A percentile compares a stretch with the other conserved stretches of the same genome.
Conservation (phyloP, 2,329 filamentous ascomycete species). For the Didymella arachidicola region DNA sequence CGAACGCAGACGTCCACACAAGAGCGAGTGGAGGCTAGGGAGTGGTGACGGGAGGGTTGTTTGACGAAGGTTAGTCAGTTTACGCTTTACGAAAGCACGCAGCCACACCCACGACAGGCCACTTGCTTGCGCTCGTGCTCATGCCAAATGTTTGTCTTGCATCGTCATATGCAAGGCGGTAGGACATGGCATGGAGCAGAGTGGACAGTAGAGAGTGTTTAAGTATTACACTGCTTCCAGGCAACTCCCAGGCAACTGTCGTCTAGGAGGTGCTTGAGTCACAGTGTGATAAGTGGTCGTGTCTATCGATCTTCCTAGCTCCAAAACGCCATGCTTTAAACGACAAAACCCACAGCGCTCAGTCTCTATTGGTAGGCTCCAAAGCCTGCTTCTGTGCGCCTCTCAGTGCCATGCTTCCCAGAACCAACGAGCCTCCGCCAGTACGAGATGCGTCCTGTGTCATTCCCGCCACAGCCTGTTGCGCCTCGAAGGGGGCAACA, state of each 20-base stretch:
- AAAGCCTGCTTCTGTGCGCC: constrained; percentile 32
- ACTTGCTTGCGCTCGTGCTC: constrained; percentile 2
- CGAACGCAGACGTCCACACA: background rate
- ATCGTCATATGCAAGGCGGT: background rate
- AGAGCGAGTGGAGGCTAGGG: background rate
- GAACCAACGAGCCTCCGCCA: constrained; percentile 33
- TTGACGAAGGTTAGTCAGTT: background rate
- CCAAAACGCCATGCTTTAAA: constrained; percentile 15
- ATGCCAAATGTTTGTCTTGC: background rate
- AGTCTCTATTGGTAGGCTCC: constrained; percentile 32
- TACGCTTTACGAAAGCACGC: background rate
- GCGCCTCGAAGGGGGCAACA: constrained; percentile 30
- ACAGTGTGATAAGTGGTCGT: constrained; percentile 9
- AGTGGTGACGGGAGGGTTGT: background rate
- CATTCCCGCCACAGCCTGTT: constrained; percentile 33
- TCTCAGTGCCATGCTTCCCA: constrained; percentile 46
- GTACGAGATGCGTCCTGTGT: constrained; percentile 32
- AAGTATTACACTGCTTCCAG: constrained; percentile 1
- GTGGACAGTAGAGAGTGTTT: background rate
- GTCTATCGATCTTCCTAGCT: constrained; percentile 18
- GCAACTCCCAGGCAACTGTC: constrained; percentile 1
- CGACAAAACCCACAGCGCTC: constrained; percentile 19
- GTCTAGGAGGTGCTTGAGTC: background rate
- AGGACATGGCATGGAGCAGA: background rate
- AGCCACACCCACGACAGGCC: background rate